A percentile compares a stretch with the other conserved stretches of the same genome.
Conservation (phyloP, 805 yeast genomes). For the Starmerella khaoyaiensis region DNA sequence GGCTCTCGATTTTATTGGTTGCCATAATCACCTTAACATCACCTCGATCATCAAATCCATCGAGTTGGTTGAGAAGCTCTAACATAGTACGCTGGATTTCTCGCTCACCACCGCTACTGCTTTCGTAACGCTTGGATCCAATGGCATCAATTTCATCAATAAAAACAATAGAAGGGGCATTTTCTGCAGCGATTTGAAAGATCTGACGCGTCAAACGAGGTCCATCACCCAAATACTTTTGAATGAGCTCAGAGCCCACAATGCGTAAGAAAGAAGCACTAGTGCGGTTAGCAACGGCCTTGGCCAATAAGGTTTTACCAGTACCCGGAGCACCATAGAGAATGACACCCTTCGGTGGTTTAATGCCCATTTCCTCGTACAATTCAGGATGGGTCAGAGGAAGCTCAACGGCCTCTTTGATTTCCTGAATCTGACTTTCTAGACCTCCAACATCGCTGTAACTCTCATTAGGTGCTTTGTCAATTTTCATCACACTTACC, state of each 20-base stretch:
- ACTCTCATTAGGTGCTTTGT: constrained; percentile 92
- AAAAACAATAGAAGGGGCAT: constrained; percentile 96
- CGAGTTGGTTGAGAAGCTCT: constrained; percentile 87
- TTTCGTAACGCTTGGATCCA: constrained; percentile 95
- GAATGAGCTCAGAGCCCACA: constrained; percentile 94
- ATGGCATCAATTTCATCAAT: constrained; percentile 98
- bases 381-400: constrained; percentile 94
- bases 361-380: constrained; percentile 97
- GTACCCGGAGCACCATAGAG: constrained; percentile 97
- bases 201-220: constrained; percentile 89
- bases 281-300: constrained; percentile 97
- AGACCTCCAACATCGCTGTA: constrained; percentile 97
- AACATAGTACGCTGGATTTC: constrained; percentile 97
- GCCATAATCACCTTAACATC: constrained; percentile 98
- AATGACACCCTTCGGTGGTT: constrained; percentile 96
- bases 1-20: constrained; percentile 82
- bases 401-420: constrained; percentile 90
- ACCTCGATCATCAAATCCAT: constrained; percentile 94
- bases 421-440: constrained; percentile 91
- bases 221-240: constrained; percentile 95
- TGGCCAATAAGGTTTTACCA: constrained; percentile 88
- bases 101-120: constrained; percentile 84
- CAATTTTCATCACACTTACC: constrained; percentile 95
- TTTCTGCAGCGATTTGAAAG: constrained; percentile 91
- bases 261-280: constrained; percentile 91